A percentile compares a stretch with the other conserved stretches of the same genome.
Evolutionary conservation across 371 early-diverging fungal genomes (phyloP).

Genomic region (Lichtheimia ornata): DNA sequence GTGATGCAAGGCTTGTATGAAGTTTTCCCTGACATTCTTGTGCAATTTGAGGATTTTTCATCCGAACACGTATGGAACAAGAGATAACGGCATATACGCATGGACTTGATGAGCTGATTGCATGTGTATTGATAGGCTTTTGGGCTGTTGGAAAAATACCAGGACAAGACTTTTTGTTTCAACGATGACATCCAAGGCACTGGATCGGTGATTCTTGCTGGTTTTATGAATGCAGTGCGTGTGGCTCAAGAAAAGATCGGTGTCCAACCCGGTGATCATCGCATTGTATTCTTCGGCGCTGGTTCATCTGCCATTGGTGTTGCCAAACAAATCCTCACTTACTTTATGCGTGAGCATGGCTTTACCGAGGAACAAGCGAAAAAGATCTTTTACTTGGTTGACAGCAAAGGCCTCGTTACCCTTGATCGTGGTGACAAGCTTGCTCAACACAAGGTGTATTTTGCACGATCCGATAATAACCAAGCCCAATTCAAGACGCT

Average conservation of each 20-base stretch:
- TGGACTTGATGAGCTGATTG: neutral
- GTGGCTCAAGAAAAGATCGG: constrained; percentile 52
- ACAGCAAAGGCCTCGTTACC: constrained; percentile 84
- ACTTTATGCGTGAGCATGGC: constrained; percentile 68
- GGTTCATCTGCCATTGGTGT: constrained; percentile 91
- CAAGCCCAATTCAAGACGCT: constrained; percentile 72
- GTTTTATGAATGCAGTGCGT: constrained; percentile 86
- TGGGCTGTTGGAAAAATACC: constrained; percentile 69
- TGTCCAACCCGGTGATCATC: constrained; percentile 68
- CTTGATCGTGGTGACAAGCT: constrained; percentile 83
- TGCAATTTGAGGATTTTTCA: constrained; percentile 94
- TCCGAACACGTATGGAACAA: constrained; percentile 66
- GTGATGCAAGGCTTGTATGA: constrained; percentile 71
- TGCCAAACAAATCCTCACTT: constrained; percentile 78
- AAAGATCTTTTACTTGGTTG: constrained; percentile 81
- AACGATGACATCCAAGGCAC: constrained; percentile 80
- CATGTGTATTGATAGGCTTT: constrained; percentile 49
- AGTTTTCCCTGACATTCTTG: constrained; percentile 75
- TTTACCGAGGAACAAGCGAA: constrained; percentile 75
- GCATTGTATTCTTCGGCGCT: constrained; percentile 88
- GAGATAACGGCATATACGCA: neutral
- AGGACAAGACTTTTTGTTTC: constrained; percentile 68
- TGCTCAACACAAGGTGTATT: constrained; percentile 79
- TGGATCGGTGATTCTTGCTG: constrained; percentile 89
- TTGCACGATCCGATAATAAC: constrained; percentile 78